Evolutionary conservation across 2,329 filamentous ascomycete species (phyloP).

Genomic region (Colletotrichum tropicale): DNA sequence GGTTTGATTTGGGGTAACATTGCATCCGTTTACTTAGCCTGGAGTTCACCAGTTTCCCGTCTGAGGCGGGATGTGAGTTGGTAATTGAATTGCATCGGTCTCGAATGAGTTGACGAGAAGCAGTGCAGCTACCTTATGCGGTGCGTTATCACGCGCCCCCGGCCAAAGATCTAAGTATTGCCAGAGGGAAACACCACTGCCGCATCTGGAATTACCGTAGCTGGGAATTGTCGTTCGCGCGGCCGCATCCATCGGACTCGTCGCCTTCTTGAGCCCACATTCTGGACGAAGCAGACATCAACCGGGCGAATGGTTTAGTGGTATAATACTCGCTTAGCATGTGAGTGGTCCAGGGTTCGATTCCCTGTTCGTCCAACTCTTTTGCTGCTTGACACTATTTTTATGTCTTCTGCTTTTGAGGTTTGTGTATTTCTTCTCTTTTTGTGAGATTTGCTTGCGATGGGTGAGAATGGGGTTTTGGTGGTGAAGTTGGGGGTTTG

Average conservation of each 20-base stretch:
- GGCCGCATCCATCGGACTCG: not conserved
- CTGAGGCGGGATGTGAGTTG: not conserved
- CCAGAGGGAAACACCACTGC: no score
- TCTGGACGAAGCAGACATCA: not conserved
- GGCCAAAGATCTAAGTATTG: no score
- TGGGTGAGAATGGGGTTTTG: not conserved
- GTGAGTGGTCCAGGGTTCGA: not conserved
- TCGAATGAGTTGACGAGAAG: not conserved
- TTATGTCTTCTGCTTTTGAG: not conserved
- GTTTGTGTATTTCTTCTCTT: accelerated
- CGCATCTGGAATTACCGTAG: not conserved
- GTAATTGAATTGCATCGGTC: not conserved
- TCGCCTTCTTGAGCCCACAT: not conserved
- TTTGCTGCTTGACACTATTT: not conserved
- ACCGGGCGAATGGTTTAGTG: conserved; percentile 1
- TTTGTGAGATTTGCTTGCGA: not conserved
- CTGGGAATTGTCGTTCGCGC: not conserved
- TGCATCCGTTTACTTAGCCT: not conserved
- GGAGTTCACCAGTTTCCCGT: not conserved
- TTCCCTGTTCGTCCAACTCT: not conserved
- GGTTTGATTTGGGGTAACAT: not conserved
- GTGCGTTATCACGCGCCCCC: no score
- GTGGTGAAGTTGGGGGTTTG: not conserved
- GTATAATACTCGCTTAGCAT: conserved; percentile 2
- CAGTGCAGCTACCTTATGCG: not conserved